Evolutionary conservation across 345 rosid genomes (phyloP), one percentile per base, ranked within the genome.

Genomic region (Atalantia buxifolia): DNA sequence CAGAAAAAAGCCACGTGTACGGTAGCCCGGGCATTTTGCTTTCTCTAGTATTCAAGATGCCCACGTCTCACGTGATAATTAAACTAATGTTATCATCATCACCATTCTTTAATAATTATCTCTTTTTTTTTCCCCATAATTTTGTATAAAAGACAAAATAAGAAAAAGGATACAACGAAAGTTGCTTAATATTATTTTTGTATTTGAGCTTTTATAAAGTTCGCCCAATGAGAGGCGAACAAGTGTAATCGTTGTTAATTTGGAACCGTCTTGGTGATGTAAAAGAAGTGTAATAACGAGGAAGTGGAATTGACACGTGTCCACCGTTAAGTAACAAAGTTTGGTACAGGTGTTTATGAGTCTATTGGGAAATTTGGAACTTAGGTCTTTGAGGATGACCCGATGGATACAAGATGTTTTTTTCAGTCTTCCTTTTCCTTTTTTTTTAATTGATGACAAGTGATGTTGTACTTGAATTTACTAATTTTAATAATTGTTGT

Each of bases 21-120:
- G 76, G 59, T 40, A 0, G 0, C 19, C 13, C 4, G 25, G 35
- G 25, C 24, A 48, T 71, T 10, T 14, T 3, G 69, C 45, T 9
- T 28, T 22, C 9, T 24, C 31, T 21, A 63, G 83, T 85, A 40
- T 72, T 25, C 74, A 53, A 82, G 78, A 67, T 67, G 82, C 75
- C 78, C 82, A 86, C 92, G 89, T 85, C 83, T 89, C 88, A 77
- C 81, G 76, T 80, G 82, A 61, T 79, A 53, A 53, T 53, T 53
- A 77, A 48, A 74, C 38, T 25, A 75, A 42, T 70, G 63, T 38
- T 48, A 66, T 77, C 67, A 50, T 8, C 30, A 45, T 21, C 21
- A 0, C 4, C 45, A 6, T 2, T 13, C 5, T 45, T 45, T 0
- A 59, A 25, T 45, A 62, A 76, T 35, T 28, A 70, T 36, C 31